Conservation (phyloP, 1,284 basidiomycete genomes). For the Cryptococcus deneoformans region DNA sequence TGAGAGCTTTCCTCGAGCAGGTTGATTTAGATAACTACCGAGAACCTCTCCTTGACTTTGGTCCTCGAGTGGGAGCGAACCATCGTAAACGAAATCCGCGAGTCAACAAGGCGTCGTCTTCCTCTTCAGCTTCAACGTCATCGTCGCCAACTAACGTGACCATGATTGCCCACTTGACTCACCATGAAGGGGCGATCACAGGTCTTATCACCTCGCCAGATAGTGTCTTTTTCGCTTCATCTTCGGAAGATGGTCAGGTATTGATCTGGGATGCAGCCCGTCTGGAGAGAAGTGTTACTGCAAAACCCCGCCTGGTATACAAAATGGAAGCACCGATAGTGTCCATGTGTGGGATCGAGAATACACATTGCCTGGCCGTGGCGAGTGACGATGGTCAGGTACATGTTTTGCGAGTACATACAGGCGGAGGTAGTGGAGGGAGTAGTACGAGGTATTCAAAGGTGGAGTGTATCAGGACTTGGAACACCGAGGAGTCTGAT, state of each 20-base stretch:
- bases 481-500: slow-evolving; percentile 24
- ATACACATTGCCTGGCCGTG: slow-evolving; percentile 82
- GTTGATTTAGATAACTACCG: slow-evolving; percentile 80
- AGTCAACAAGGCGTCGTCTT: slow-evolving; percentile 53
- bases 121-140: slow-evolving; percentile 44
- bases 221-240: slow-evolving; percentile 88
- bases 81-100: slow-evolving; percentile 67
- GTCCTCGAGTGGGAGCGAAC: slow-evolving; percentile 73
- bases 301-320: slow-evolving; percentile 42
- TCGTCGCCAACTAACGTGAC: slow-evolving; percentile 58
- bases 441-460: slow-evolving; percentile 70
- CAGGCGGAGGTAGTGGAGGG: slow-evolving; percentile 55
- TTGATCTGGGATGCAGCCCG: slow-evolving; percentile 80
- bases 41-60: slow-evolving; percentile 83
- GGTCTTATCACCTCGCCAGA: slow-evolving; percentile 86
- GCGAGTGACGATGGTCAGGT: slow-evolving; percentile 81
- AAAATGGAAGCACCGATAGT: slow-evolving; percentile 65
- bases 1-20: slow-evolving; percentile 79
- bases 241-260: slow-evolving; percentile 79
- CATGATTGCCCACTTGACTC: slow-evolving; percentile 79
- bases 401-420: slow-evolving; percentile 76
- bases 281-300: slow-evolving; percentile 67
- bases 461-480: slow-evolving; percentile 61
- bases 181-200: slow-evolving; percentile 76
- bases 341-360: slow-evolving; percentile 74